A percentile compares a stretch with the other conserved stretches of the same genome.
Evolutionary conservation across 2,329 filamentous ascomycete species (phyloP).

Genomic region (Fusarium keratoplasticum): DNA sequence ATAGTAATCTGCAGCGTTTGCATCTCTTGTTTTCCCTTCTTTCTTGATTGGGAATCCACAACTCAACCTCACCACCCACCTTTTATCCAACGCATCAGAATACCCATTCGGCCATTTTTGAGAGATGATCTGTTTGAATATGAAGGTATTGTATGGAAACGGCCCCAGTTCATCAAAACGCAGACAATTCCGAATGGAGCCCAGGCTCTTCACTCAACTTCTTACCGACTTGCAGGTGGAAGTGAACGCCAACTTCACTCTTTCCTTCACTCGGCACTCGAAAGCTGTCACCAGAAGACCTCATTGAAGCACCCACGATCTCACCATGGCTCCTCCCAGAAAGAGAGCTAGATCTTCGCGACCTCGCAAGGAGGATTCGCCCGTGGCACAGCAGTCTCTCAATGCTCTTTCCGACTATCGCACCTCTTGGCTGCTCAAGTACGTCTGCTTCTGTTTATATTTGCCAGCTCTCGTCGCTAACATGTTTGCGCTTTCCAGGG

Average conservation of each 20-base stretch:
- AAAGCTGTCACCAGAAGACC: background rate
- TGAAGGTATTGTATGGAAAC: background rate
- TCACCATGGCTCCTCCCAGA: conserved; percentile 26
- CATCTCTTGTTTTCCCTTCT: background rate
- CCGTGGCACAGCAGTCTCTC: conserved; percentile 35
- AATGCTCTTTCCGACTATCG: conserved; percentile 47
- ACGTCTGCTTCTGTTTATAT: conserved; percentile 21
- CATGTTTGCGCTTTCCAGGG: conserved; percentile 31
- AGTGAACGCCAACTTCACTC: background rate
- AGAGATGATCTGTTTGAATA: background rate
- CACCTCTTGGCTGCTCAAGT: conserved; percentile 51
- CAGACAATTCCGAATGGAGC: background rate
- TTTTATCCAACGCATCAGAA: background rate
- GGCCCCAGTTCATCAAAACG: background rate
- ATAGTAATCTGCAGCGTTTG: conserved; percentile 8
- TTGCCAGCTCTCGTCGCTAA: background rate
- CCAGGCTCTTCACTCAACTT: background rate
- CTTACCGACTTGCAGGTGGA: background rate
- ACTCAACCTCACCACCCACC: background rate
- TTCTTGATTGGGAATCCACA: background rate
- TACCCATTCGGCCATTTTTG: background rate
- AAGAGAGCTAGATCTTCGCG: conserved; percentile 34
- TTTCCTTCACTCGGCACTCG: background rate
- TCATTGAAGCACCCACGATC: background rate
- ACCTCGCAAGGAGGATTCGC: conserved; percentile 23